Base-by-base conservation (phyloP, 2,329 filamentous ascomycete genomes). In the Diaporthe citrichinensis region DNA sequence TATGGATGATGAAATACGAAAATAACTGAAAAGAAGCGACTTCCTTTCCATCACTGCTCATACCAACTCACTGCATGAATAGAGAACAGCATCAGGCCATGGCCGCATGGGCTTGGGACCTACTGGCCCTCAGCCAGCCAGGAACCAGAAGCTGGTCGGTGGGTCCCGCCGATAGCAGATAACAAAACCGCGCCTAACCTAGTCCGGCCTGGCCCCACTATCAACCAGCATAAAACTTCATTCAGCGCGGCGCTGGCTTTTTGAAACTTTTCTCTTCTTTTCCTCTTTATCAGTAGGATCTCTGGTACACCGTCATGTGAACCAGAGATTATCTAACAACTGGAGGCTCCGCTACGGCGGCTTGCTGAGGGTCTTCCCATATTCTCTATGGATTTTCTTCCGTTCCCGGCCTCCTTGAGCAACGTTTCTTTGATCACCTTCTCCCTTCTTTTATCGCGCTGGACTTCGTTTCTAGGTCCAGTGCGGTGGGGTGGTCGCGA, bases 341-440 rank as follows among this genome's bases (percentile, higher is more conserved):
- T 81, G 87, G 85, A 83, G 87, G 87, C 87, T 89, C 87, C 87
- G 86, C 87, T 81, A 83, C 82, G 81, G 87, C 86, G 87, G 87
- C 87, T 88, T 88, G 87, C 87, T 89, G 87, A 88, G 87, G 86
- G 87, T 85, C 87, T 86, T 84, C 81, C 82, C 79, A 80, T 77
- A 80, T 81, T 81, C 82, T 81, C 85, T 81, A 85, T 89, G 86
- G 85, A 85, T 88, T 84, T 87, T 84, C 87, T 85, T 88, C 87
- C 87, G 87, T 89, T 89, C 87, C 87, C 87, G 86, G 87, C 87
- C 87, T 83, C 86, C 87, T 79, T 86, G 76, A 89, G 79, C 77
- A 84, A 86, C 81, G 86, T 85, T 59, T 85, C 46, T 76, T 76
- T 74, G 84, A 86, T 81, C 81, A 83, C 86, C 86, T 87, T 77